phyloP scores from a whole-genome alignment of 23 red algal genomes.

The Chondrus crispus region DNA sequence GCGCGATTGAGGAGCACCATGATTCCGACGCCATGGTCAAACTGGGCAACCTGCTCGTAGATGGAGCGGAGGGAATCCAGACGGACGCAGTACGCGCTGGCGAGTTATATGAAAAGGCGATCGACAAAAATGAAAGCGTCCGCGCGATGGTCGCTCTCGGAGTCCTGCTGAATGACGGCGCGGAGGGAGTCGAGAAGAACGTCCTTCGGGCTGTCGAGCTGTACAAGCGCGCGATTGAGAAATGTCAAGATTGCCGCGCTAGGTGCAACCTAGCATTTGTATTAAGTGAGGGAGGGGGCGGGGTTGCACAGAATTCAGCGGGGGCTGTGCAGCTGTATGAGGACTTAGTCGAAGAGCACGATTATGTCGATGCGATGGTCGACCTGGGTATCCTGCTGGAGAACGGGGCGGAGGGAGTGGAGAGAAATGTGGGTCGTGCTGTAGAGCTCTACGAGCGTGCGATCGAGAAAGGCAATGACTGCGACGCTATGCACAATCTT shows the following conservation, averaged over 20 bases:
- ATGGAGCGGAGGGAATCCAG: not conserved
- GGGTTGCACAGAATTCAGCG: not conserved
- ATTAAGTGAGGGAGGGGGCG: not conserved
- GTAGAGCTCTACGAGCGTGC: not conserved
- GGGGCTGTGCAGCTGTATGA: slow-evolving; percentile 32
- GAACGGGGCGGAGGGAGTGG: not conserved
- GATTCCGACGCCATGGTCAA: slow-evolving; percentile 13
- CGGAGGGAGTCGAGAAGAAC: not conserved
- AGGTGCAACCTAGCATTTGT: slow-evolving; percentile 6
- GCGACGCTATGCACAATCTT: not conserved
- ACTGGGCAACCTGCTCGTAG: not conserved
- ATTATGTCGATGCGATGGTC: not conserved
- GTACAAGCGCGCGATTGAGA: not conserved
- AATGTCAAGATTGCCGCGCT: not conserved
- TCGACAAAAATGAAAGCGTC: not conserved
- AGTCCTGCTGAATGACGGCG: not conserved
- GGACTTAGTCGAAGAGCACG: not conserved
- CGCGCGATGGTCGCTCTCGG: slow-evolving; percentile 1
- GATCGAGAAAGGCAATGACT: not conserved
- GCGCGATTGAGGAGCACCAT: not conserved
- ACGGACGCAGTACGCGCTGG: not conserved
- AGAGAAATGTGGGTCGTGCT: not conserved
- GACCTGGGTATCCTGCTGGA: not conserved
- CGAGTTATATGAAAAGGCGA: not conserved
- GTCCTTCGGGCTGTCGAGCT: not conserved